Conservation (phyloP, 371 early-diverging fungal species). For the Mortierella polycephala region DNA sequence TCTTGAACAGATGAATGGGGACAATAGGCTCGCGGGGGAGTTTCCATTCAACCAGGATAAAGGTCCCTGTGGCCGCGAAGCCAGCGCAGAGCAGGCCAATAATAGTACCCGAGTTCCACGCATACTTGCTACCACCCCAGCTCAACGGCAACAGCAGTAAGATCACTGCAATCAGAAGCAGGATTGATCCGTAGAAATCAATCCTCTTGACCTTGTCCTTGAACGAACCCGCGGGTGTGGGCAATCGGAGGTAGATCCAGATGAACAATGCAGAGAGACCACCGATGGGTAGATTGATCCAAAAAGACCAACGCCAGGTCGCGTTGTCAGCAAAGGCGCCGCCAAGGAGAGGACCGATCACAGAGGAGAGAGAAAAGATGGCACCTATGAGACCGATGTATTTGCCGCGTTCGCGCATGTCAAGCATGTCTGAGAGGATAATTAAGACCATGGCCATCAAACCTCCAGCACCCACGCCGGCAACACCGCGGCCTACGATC, state of each 20-base stretch:
- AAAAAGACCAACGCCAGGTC: constrained; percentile 77
- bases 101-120: constrained; percentile 70
- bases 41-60: constrained; percentile 68
- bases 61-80: constrained; percentile 56
- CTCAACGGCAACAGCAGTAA: constrained; percentile 68
- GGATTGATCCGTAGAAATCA: constrained; percentile 71
- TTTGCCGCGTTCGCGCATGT: constrained; percentile 60
- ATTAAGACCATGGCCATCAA: constrained; percentile 74
- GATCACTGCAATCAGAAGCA: constrained; percentile 63
- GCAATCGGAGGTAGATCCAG: constrained; percentile 63
- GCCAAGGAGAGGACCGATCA: constrained; percentile 79
- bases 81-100: constrained; percentile 67
- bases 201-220: constrained; percentile 65
- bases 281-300: constrained; percentile 81
- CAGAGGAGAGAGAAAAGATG: constrained; percentile 71
- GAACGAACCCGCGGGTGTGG: constrained; percentile 56
- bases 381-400: constrained; percentile 66
- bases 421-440: constrained; percentile 75
- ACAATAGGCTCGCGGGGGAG: constrained; percentile 69
- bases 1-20: constrained; percentile 59
- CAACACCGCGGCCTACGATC: constrained; percentile 77
- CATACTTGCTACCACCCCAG: constrained; percentile 71
- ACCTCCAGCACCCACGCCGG: constrained; percentile 87
- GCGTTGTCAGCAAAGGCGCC: constrained; percentile 75
- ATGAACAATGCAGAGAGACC: constrained; percentile 64